Base-by-base conservation (phyloP, 495 filamentous ascomycete genomes). In the Poronia punctata region DNA sequence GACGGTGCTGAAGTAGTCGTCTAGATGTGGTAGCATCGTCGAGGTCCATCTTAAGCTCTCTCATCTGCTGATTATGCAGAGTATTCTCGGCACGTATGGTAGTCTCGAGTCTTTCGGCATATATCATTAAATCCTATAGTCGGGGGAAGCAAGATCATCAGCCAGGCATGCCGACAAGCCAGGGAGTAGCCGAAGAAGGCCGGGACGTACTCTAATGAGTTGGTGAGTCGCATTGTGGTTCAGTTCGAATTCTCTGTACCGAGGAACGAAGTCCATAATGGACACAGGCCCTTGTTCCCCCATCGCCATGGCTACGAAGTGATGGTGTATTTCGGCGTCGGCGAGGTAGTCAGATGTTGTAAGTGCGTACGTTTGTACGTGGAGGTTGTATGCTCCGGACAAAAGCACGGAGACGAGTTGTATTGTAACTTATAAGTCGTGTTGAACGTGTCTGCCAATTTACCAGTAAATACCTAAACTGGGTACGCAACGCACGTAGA, bases 71-170 rank as follows among this genome's bases (percentile, higher is more conserved):
- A 17, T 39, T 16, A 4, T 72, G 47, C 3, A 39, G 38, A 4
- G 37, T 45, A 38, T 66, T 70, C 27, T 75, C 67, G n/a, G 38
- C 28, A 10, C 51, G 54, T 5, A 69, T 51, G 0, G 20, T 40
- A 9, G 52, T 52, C 37, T 73, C 66, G 17, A 59, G 25, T 1
- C 32, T 17, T 27, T 68, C 53, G 21, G 51, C 47, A 23, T 68
- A 68, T 18, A 68, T 35, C 16, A 71, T 38, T 10, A 72, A 51
- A 28, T 72, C 70, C 69, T 74, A 41, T 5, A 53, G 10, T 26
- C 37, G 45, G 19, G 36, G 37, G 17, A 41, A 11, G 21, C n/a
- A 12, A n/a, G 38, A 34, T 29, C 17, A 46, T 12, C 19, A 47
- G 38, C 25, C 17, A 46, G 12, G 14, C 19, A 34, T 27, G 30